phyloP scores from a whole-genome alignment of 192 early-diverging fungal species.

The Piromyces finnis region DNA sequence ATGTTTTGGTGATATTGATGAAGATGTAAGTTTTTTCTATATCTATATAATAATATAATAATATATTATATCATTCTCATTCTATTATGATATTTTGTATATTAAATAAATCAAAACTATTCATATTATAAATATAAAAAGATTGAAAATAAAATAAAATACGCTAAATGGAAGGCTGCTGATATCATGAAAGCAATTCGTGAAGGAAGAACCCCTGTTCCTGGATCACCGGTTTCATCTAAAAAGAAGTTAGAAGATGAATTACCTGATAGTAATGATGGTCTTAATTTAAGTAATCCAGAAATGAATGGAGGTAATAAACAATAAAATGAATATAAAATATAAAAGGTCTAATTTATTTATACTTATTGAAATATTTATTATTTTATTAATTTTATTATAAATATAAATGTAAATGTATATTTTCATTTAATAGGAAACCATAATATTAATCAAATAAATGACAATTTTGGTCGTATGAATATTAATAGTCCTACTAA shows the following conservation, averaged over 20 bases:
- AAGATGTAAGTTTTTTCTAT: constrained; percentile 28
- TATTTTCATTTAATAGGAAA: too few relatives aligned
- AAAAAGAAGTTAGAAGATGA: neutral
- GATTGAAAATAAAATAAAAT: constrained; percentile 76
- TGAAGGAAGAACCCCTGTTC: constrained; percentile 55
- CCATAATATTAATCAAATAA: neutral
- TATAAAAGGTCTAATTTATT: too few relatives aligned
- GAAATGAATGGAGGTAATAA: neutral
- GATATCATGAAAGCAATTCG: constrained; percentile 82
- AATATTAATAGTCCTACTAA: neutral
- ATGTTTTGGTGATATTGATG: constrained; percentile 57
- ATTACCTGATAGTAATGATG: neutral
- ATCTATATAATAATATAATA: too few relatives aligned
- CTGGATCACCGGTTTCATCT: constrained; percentile 21
- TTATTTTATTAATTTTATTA: too few relatives aligned
- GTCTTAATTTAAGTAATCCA: neutral
- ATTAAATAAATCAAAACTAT: too few relatives aligned
- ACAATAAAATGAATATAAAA: too few relatives aligned
- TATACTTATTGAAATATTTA: too few relatives aligned
- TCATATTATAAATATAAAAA: constrained; percentile 7
- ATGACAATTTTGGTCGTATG: neutral
- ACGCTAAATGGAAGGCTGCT: constrained; percentile 87
- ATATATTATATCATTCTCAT: too few relatives aligned
- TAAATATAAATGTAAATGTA: too few relatives aligned
- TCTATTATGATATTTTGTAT: too few relatives aligned